Base-by-base conservation (phyloP, 176 grass and related monocot species). In the Melocanna baccifera region DNA sequence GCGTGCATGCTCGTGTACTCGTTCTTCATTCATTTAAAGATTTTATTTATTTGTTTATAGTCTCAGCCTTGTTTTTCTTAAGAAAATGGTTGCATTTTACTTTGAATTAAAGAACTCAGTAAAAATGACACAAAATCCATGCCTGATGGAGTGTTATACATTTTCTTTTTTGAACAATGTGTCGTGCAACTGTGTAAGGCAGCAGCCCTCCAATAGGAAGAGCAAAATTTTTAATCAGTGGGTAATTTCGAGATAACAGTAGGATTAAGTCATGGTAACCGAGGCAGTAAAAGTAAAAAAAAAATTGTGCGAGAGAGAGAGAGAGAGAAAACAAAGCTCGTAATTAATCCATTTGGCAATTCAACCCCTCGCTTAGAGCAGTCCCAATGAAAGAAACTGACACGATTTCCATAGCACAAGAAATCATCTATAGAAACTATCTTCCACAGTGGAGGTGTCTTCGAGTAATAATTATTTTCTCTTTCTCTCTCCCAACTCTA, bases 161-260 rank as follows among this genome's bases (percentile, higher is more conserved):
- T 63, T 15, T 32, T 30, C 4, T 11, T 51, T 50, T 34, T 22
- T 46, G 8, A 7, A 26, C n/a, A 56, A 42, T 28, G 76, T 45
- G 58, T 22, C 14, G 45, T 5, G 37, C n/a, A 41, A 41, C 40
- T 41, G 40, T 9, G 7, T 7, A 4, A 48, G 11, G 59, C 15
- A 22, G 76, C 15, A 46, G 57, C 39, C 18, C 56, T 3, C 42
- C 52, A 52, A 43, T 81, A 28, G 62, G 64, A 55, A 62, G 41
- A 5, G 11, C 19, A n/a, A 29, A 2, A 1, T 41, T 57, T 66
- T 40, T 72, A 41, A 50, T 23, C 29, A 2, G 7, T 32, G 47
- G 12, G 10, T 78, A 0, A 28, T 72, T 19, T 61, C 84, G 58
- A 90, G 84, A 74, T 62, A 79, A 90, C 73, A 83, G 79, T 79